phyloP scores from a whole-genome alignment of 2,329 filamentous ascomycete genomes.

The Exserohilum rostratum region DNA sequence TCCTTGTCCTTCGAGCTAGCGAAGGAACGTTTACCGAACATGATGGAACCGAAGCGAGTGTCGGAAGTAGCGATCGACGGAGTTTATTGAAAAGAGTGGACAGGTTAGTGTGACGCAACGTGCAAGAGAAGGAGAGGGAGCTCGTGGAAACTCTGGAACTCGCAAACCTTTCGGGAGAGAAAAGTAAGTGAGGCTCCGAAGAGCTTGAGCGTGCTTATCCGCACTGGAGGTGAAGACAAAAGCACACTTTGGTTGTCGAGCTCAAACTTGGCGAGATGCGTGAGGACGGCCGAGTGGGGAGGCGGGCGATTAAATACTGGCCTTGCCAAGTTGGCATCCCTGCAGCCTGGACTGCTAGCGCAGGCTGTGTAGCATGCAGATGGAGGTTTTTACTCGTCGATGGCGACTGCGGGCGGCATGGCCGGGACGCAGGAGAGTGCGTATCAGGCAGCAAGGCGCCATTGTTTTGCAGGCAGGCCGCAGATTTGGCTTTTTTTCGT shows the following conservation, averaged over 20 bases:
- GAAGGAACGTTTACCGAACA: slow-evolving; percentile 90
- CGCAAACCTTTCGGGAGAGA: slow-evolving; percentile 39
- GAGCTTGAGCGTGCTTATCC: slow-evolving; percentile 45
- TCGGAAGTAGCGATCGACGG: slow-evolving; percentile 47
- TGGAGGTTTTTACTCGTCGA: slow-evolving; percentile 35
- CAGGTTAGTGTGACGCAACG: slow-evolving; percentile 59
- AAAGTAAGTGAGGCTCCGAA: slow-evolving; percentile 43
- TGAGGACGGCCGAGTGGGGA: slow-evolving; percentile 38
- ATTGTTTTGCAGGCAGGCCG: slow-evolving; percentile 13
- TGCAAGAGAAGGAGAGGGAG: slow-evolving; percentile 55
- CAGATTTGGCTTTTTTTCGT: slow-evolving; percentile 29
- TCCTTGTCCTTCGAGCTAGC: slow-evolving; percentile 76
- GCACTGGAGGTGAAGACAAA: slow-evolving; percentile 42
- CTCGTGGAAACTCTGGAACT: slow-evolving; percentile 59
- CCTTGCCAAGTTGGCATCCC: slow-evolving; percentile 37
- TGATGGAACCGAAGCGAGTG: slow-evolving; percentile 58
- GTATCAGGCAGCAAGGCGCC: slow-evolving; percentile 31
- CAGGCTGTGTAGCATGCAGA: slow-evolving; percentile 37
- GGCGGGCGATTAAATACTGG: slow-evolving; percentile 38
- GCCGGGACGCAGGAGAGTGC: slow-evolving; percentile 15
- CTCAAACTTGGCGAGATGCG: slow-evolving; percentile 50
- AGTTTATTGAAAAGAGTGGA: slow-evolving; percentile 57
- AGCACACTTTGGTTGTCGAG: slow-evolving; percentile 50
- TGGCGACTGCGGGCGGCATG: slow-evolving; percentile 20
- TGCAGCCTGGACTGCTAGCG: slow-evolving; percentile 35